A percentile compares a stretch with the other conserved stretches of the same genome.
These are phyloP conservation scores for Quercus wislizeni DNA, from an alignment of 306 rosid species.

Conservation along the genomic window DNA sequence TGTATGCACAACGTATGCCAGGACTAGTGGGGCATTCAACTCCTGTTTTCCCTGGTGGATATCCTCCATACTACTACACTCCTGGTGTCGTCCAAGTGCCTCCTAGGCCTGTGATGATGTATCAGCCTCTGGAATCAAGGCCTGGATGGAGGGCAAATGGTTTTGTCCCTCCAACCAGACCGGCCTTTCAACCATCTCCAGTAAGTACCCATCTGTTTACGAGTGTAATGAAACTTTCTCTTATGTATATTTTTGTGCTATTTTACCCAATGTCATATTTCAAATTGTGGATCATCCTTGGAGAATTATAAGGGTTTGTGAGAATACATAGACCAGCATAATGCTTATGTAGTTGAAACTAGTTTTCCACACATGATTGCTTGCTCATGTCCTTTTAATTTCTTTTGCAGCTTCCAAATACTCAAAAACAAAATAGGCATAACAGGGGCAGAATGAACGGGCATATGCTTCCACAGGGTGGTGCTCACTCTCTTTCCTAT, in stretches of 20 bases:
- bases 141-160: slow-evolving; percentile 69
- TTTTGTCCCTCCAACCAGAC: slow-evolving; percentile 55
- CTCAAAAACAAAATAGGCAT: slow-evolving; percentile 62
- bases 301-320: background rate
- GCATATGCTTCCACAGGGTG: slow-evolving; percentile 46
- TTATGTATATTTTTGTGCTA: background rate
- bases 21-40: slow-evolving; percentile 60
- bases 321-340: background rate
- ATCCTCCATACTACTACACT: slow-evolving; percentile 68
- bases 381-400: slow-evolving; percentile 6
- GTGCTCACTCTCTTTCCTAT: slow-evolving; percentile 31
- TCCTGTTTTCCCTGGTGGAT: slow-evolving; percentile 62
- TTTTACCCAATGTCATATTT: background rate
- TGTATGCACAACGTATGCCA: slow-evolving; percentile 50
- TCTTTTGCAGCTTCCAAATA: slow-evolving; percentile 51
- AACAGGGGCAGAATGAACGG: slow-evolving; percentile 76
- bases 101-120: slow-evolving; percentile 55
- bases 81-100: slow-evolving; percentile 57
- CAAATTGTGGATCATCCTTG: background rate
- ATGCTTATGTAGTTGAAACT: background rate
- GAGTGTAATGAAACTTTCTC: background rate
- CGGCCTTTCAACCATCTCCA: slow-evolving; percentile 56
- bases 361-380: background rate
- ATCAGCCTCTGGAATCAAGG: slow-evolving; percentile 57
- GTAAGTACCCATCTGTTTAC: slow-evolving; percentile 39